Conservation (phyloP, 2,329 filamentous ascomycete species). For the Microdochium nivale region DNA sequence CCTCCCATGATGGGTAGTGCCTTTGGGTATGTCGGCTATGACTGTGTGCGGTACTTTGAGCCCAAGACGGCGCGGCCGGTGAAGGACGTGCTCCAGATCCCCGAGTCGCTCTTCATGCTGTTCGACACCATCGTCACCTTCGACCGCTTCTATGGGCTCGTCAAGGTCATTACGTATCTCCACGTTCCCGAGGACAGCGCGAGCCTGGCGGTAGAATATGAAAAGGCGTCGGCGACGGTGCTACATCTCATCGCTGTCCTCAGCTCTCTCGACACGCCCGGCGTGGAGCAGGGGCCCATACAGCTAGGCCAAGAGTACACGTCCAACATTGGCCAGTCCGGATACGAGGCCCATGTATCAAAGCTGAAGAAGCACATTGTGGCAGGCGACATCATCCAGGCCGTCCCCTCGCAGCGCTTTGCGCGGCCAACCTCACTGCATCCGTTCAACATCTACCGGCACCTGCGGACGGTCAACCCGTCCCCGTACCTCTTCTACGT, state of each 20-base stretch:
- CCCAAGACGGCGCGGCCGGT: conserved; percentile 86
- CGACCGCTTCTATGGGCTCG: conserved; percentile 86
- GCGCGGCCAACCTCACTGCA: conserved; percentile 83
- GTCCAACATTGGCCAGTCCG: conserved; percentile 82
- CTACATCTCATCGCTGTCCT: conserved; percentile 62
- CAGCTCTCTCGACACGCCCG: conserved; percentile 63
- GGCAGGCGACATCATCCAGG: conserved; percentile 92
- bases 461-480: conserved; percentile 93
- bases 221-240: conserved; percentile 55
- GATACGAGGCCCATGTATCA: conserved; percentile 87
- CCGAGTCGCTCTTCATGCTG: conserved; percentile 94
- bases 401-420: conserved; percentile 89
- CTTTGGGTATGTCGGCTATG: conserved; percentile 94
- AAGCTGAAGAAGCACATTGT: conserved; percentile 84
- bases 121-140: conserved; percentile 92
- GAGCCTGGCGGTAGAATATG: conserved; percentile 61
- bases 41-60: conserved; percentile 96
- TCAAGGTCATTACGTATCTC: conserved; percentile 91
- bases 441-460: conserved; percentile 96
- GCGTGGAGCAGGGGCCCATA: conserved; percentile 71
- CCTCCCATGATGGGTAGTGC: conserved; percentile 86
- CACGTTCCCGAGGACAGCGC: conserved; percentile 50
- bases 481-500: conserved; percentile 97
- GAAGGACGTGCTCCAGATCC: conserved; percentile 80
- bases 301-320: conserved; percentile 67